Base-by-base conservation (phyloP, 2,329 filamentous ascomycete genomes). In the Beauveria varroae region DNA sequence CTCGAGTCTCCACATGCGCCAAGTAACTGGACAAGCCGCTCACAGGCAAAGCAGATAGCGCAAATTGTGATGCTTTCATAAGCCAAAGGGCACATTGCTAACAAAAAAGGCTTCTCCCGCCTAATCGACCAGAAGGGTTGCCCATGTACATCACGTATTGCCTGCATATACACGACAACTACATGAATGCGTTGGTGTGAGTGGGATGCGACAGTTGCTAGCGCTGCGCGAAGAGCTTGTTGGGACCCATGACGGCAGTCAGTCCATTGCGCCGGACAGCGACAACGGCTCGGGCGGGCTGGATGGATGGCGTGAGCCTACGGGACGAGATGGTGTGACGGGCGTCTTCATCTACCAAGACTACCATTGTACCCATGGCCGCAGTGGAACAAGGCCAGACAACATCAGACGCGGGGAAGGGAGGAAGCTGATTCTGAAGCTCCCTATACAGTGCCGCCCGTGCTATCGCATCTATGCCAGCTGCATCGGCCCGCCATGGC, bases 131-230 rank as follows among this genome's bases (percentile, higher is more conserved):
- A 40, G 44, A 40, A 57, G n/a, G 40, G 10, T 49, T 47, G 44
- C 16, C 54, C 37, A 57, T 49, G 44, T 46, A 37, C 55, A 57
- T 34, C 28, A 57, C 30, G 55, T 49, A 57, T 57, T 49, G 55
- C 43, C 55, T 40, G 55, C 43, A 26, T 49, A 40, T 20, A 49
- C 10, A 44, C 12, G 12, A 37, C 34, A 37, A 57, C 28, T 57
- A 49, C 55, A 57, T 49, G 55, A 44, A 57, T 57, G 55, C 44
- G n/a, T 16, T n/a, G 46, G 56, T 58, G 56, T 58, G 56, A 58
- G 56, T 58, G 56, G 56, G 56, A 58, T 58, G 55, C n/a, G 26
- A 28, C 37, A 49, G 30, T 24, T 28, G 16, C 56, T 58, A 58
- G 56, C 56, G 56, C 43, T 26, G 43, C 55, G 28, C 54, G 47